phyloP scores from a whole-genome alignment of 1,139 yeast species.

The Protomyces inouyei region DNA sequence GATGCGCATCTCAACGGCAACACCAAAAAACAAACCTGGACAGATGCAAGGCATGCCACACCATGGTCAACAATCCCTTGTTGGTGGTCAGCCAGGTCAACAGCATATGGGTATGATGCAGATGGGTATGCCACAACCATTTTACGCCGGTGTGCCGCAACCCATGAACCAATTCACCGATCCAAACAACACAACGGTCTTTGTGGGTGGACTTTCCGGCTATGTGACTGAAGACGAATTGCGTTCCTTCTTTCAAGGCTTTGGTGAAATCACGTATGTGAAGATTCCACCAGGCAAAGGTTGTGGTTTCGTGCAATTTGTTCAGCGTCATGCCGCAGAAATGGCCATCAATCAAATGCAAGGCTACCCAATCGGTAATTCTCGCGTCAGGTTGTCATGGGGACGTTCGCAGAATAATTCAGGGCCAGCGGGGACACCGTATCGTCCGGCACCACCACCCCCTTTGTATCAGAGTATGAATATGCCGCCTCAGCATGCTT shows the following conservation, averaged over 20 bases:
- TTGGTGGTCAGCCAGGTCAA: conserved; percentile 13
- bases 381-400: conserved; percentile 83
- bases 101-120: conserved; percentile 35
- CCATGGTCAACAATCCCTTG: background rate
- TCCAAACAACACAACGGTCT: conserved; percentile 86
- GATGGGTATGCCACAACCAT: conserved; percentile 38
- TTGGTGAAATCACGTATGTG: conserved; percentile 78
- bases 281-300: conserved; percentile 90
- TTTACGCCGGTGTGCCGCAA: conserved; percentile 41
- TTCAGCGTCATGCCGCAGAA: conserved; percentile 76
- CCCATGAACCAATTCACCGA: conserved; percentile 57
- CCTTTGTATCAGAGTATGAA: conserved; percentile 41
- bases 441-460: conserved; percentile 39
- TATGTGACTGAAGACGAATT: conserved; percentile 73
- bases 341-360: conserved; percentile 88
- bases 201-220: conserved; percentile 80
- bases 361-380: conserved; percentile 83
- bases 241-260: conserved; percentile 68
- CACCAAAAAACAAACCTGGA: conserved; percentile 52
- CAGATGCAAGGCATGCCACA: conserved; percentile 32
- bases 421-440: conserved; percentile 36
- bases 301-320: conserved; percentile 86
- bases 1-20: conserved; percentile 69
- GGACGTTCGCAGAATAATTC: conserved; percentile 54
- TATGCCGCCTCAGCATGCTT: conserved; percentile 38